Evolutionary conservation across 2,329 filamentous ascomycete species (phyloP).

Genomic region (Byssothecium circinans): DNA sequence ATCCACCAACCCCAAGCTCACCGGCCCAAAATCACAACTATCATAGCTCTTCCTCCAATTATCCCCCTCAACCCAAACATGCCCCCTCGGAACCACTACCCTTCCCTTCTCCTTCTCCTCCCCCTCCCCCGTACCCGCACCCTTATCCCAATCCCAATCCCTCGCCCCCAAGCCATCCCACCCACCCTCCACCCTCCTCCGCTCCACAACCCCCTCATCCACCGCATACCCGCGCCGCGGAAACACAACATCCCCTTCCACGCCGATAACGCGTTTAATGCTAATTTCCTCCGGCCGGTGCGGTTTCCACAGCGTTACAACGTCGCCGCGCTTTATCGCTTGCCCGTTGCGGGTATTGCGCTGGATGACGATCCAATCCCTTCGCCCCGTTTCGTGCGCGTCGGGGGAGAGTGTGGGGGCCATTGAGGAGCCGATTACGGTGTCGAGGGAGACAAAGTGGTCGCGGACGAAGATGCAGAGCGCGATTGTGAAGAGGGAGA

Average conservation of each 20-base stretch:
- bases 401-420: slow-evolving; percentile 49
- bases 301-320: slow-evolving; percentile 57
- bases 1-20: slow-evolving; percentile 72
- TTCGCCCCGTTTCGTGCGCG: slow-evolving; percentile 42
- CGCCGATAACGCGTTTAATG: slow-evolving; percentile 80
- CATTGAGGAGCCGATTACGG: slow-evolving; percentile 49
- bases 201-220: slow-evolving; percentile 21
- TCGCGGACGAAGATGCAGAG: slow-evolving; percentile 44
- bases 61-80: slow-evolving; percentile 96
- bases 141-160: not conserved
- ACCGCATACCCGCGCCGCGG: slow-evolving; percentile 50
- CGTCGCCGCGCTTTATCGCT: slow-evolving; percentile 46
- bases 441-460: slow-evolving; percentile 41
- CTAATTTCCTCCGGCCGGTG: slow-evolving; percentile 67
- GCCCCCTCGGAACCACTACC: slow-evolving; percentile 73
- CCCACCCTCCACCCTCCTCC: slow-evolving; percentile 20
- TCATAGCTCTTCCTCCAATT: slow-evolving; percentile 73
- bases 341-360: slow-evolving; percentile 9
- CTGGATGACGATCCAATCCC: slow-evolving; percentile 45
- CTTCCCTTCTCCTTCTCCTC: slow-evolving; percentile 26
- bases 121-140: slow-evolving; percentile 16
- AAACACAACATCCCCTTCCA: slow-evolving; percentile 76
- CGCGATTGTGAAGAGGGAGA: slow-evolving; percentile 16
- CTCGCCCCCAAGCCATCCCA: slow-evolving; percentile 32
- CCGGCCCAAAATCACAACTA: slow-evolving; percentile 88